These are phyloP conservation scores for Globisporangium yorkense DNA, from an alignment of 352 stramenopile genomes.

Conservation along the genomic window DNA sequence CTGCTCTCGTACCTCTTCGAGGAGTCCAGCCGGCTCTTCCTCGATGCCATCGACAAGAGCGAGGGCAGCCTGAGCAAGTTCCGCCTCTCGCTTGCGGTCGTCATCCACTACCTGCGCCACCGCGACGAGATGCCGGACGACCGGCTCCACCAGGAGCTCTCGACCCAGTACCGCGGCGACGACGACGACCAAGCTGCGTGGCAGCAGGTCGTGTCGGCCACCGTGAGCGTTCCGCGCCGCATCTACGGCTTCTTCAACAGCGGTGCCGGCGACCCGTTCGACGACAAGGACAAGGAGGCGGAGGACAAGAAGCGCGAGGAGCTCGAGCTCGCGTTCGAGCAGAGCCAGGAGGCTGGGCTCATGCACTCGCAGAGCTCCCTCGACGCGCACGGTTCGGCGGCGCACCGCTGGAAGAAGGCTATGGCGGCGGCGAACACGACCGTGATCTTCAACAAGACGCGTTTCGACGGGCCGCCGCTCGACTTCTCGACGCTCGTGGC, in stretches of 20 bases:
- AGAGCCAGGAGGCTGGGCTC: constrained; percentile 24
- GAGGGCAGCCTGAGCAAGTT: constrained; percentile 82
- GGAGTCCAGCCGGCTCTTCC: constrained; percentile 73
- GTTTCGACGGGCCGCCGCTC: constrained; percentile 72
- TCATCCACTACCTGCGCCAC: constrained; percentile 83
- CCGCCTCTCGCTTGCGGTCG: constrained; percentile 72
- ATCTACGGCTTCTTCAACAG: constrained; percentile 41
- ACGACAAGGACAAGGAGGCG: constrained; percentile 67
- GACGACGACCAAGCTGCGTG: constrained; percentile 66
- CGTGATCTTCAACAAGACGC: constrained; percentile 67
- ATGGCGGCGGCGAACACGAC: constrained; percentile 59
- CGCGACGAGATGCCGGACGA: constrained; percentile 76
- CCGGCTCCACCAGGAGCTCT: constrained; percentile 47
- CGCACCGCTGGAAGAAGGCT: constrained; percentile 67
- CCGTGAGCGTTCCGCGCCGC: constrained; percentile 29
- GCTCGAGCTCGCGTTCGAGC: constrained; percentile 54
- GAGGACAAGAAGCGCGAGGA: constrained; percentile 64
- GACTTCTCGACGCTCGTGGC: constrained; percentile 84
- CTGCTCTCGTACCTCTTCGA: constrained; percentile 87
- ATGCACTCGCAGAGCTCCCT: background rate
- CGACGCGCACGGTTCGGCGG: constrained; percentile 17
- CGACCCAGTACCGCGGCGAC: constrained; percentile 36
- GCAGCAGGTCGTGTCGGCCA: constrained; percentile 34
- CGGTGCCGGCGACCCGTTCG: constrained; percentile 45
- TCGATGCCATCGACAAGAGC: constrained; percentile 82